Conservation (phyloP, 2,329 filamentous ascomycete species). For the Penicillium sp. region DNA sequence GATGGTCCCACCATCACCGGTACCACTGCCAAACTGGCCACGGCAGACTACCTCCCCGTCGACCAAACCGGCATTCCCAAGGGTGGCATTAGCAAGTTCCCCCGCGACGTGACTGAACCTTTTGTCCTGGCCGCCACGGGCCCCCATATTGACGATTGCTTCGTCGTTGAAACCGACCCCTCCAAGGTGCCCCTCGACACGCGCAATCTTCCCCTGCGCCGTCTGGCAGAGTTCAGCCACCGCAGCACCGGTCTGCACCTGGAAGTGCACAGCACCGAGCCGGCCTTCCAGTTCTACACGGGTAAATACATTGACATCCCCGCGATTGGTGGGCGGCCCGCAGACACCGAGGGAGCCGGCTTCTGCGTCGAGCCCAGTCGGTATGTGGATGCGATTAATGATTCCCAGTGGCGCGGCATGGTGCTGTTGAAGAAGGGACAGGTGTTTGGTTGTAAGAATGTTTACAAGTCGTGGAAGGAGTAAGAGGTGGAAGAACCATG, state of each 20-base stretch:
- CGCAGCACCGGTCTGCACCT: conserved; percentile 70
- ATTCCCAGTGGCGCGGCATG: conserved; percentile 71
- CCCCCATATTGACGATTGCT: conserved; percentile 85
- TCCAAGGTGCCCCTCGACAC: conserved; percentile 60
- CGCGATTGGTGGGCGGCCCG: conserved; percentile 52
- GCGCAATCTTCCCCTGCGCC: conserved; percentile 55
- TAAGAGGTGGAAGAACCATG: conserved; percentile 19
- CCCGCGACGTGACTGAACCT: conserved; percentile 56
- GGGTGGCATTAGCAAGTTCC: conserved; percentile 57
- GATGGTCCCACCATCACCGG: conserved; percentile 54
- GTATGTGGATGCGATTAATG: conserved; percentile 83
- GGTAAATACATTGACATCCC: conserved; percentile 78
- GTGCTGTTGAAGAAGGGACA: conserved; percentile 77
- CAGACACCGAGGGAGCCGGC: conserved; percentile 62
- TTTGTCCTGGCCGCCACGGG: conserved; percentile 67
- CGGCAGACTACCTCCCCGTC: conserved; percentile 64
- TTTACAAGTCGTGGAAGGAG: conserved; percentile 80
- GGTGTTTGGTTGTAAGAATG: conserved; percentile 71
- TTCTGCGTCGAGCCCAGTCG: conserved; percentile 92
- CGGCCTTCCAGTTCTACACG: conserved; percentile 95
- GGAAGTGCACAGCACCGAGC: conserved; percentile 85
- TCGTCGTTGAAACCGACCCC: conserved; percentile 65
- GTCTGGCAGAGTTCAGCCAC: conserved; percentile 67
- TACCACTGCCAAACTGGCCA: conserved; percentile 54
- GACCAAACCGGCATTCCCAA: conserved; percentile 70